Evolutionary conservation across 164 flowering plant species (phyloP), one percentile per base, ranked within the genome.

Genomic region (Aristolochia contorta): DNA sequence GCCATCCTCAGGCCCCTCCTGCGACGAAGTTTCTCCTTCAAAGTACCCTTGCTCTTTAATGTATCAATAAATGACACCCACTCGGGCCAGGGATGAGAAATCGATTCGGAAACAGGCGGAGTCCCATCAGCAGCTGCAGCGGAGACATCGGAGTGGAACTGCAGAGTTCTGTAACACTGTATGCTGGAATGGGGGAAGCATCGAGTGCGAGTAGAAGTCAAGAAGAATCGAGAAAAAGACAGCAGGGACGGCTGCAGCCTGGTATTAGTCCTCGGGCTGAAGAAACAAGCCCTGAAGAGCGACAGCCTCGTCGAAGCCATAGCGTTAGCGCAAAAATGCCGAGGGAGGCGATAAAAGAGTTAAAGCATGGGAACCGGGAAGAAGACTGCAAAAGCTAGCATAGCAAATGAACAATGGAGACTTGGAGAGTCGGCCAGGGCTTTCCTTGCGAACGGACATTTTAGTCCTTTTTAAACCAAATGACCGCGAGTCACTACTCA

Each of bases 61-160:
- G 65, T 70, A 70, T 84, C 87, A 20, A 86, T 57, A 73, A 89
- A 89, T 32, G 50, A 18, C 33, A 80, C 76, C 93, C 96, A 89
- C 63, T 89, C 93, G 0, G 89, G 87, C 96, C 93, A 89, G 2
- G 92, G 92, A 54, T 84, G 87, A 60, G 56, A 48, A 2, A 65
- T 15, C 43, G 55, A 61, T 8, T 58, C 14, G 27, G 62, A 33
- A 10, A 61, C 12, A 43, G 59, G 70, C 15, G 59, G 58, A 0
- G 77, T 56, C 5, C 69, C 59, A 16, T 47, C 50, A 47, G 18
- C 19, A n/a, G 54, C 37, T 21, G 25, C 62, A 25, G 79, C 54
- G 12, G 71, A 67, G 65, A 24, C 49, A 59, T 18, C 64, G 58
- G n/a, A 45, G 57, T 24, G 23, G 62, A 21, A 54, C 37, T 24